phyloP scores from a whole-genome alignment of 371 early-diverging fungal species.

The Mucor mucedo region DNA sequence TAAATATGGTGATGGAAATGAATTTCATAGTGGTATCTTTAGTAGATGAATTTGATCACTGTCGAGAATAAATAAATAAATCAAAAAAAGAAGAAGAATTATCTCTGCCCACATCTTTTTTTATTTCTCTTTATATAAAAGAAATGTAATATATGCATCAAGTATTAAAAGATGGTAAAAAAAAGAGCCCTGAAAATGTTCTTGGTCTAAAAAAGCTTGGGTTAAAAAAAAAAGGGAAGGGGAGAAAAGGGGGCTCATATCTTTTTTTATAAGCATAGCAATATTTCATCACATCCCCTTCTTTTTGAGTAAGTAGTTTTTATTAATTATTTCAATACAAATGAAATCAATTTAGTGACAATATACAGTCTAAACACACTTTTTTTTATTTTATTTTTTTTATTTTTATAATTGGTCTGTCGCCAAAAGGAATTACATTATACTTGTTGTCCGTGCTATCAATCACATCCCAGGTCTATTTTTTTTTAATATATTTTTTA shows the following conservation, averaged over 20 bases:
- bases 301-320: background rate
- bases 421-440: conserved; percentile 7
- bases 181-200: conserved; percentile 4
- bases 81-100: background rate
- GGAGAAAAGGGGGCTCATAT: background rate
- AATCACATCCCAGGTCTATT: background rate
- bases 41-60: background rate
- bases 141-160: conserved; percentile 6
- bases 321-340: background rate
- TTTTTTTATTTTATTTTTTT: background rate
- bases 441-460: background rate
- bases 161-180: conserved; percentile 1
- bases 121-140: background rate
- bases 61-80: background rate
- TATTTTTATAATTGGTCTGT: background rate
- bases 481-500: background rate
- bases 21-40: conserved; percentile 15
- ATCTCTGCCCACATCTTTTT: background rate
- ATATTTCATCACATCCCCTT: background rate
- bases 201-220: background rate
- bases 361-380: background rate
- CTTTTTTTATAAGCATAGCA: background rate
- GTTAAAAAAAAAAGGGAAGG: background rate
- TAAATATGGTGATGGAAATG: conserved; percentile 7
- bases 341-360: conserved; percentile 7